Percentiles rank a stretch among this genome's conserved stretches.
Evolutionary conservation across 164 flowering plant genomes (phyloP).

Genomic region (Litsea cubeba): DNA sequence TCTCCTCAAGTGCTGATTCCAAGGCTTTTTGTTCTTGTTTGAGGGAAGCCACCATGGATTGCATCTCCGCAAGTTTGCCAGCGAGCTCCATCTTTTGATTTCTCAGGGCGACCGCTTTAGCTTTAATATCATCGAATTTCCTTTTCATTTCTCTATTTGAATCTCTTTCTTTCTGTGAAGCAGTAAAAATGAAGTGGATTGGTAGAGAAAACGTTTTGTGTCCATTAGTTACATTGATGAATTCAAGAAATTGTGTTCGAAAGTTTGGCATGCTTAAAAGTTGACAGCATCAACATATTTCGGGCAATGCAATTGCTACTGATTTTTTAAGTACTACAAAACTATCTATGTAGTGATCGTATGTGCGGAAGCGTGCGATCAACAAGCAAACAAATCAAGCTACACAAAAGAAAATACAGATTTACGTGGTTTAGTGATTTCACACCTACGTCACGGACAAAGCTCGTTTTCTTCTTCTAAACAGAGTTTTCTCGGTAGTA

Average conservation of each 20-base stretch:
- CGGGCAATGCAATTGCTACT: background rate
- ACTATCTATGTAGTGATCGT: too few species aligned
- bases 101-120: constrained; percentile 32
- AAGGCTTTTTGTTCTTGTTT: constrained; percentile 45
- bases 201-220: background rate
- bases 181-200: background rate
- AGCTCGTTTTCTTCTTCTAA: too few species aligned
- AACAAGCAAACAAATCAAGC: too few species aligned
- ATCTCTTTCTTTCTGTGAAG: constrained; percentile 54
- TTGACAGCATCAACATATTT: background rate
- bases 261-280: background rate
- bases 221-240: background rate
- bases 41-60: constrained; percentile 47
- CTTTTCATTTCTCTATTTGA: constrained; percentile 32
- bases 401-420: too few species aligned
- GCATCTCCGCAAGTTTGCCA: constrained; percentile 44
- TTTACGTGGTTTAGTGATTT: too few species aligned
- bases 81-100: constrained; percentile 48
- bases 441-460: too few species aligned
- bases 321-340: background rate
- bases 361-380: too few species aligned
- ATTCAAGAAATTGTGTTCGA: background rate
- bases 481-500: too few species aligned
- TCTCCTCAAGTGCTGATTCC: constrained; percentile 45
- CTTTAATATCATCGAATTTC: constrained; percentile 50